These are phyloP conservation scores for Vickermania ingenoplastis DNA, from an alignment of 208 protist species.

Conservation along the genomic window DNA sequence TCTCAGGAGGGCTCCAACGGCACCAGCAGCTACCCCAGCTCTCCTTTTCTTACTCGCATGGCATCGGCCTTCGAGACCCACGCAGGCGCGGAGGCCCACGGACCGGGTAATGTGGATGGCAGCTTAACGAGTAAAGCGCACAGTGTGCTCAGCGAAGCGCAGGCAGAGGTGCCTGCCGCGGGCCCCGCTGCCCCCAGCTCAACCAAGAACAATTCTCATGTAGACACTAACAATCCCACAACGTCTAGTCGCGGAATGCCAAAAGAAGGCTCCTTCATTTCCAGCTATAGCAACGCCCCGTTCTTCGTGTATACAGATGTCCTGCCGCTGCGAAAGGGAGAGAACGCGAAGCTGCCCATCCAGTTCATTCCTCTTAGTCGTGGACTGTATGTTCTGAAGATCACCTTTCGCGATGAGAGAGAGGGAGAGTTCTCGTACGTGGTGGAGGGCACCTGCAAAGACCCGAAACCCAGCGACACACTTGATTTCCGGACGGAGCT, in stretches of 20 bases:
- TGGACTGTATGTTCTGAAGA: slow-evolving; percentile 53
- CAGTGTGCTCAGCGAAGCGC: neutral
- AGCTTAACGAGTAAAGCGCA: neutral
- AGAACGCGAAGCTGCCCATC: slow-evolving; percentile 51
- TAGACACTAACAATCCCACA: neutral
- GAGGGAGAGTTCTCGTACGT: slow-evolving; percentile 88
- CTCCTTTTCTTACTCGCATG: no score
- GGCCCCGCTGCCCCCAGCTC: neutral
- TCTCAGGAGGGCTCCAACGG: slow-evolving; percentile 38
- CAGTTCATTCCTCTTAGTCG: slow-evolving; percentile 79
- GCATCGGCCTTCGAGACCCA: no score
- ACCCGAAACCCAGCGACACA: slow-evolving; percentile 40
- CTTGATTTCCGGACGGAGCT: slow-evolving; percentile 60
- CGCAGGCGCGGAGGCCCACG: no score
- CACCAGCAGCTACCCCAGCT: slow-evolving; percentile 9
- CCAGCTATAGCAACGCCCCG: slow-evolving; percentile 21
- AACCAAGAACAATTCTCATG: neutral
- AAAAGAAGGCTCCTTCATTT: slow-evolving; percentile 22
- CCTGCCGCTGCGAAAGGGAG: slow-evolving; percentile 55
- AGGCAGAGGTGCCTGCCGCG: neutral
- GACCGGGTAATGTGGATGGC: no score
- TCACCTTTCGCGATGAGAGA: slow-evolving; percentile 80
- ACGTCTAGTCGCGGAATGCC: neutral
- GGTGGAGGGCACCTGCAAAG: slow-evolving; percentile 46
- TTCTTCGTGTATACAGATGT: slow-evolving; percentile 66